Conservation (phyloP, 225 moss, liverwort and hornwort species). For the Pleurozium schreberi region DNA sequence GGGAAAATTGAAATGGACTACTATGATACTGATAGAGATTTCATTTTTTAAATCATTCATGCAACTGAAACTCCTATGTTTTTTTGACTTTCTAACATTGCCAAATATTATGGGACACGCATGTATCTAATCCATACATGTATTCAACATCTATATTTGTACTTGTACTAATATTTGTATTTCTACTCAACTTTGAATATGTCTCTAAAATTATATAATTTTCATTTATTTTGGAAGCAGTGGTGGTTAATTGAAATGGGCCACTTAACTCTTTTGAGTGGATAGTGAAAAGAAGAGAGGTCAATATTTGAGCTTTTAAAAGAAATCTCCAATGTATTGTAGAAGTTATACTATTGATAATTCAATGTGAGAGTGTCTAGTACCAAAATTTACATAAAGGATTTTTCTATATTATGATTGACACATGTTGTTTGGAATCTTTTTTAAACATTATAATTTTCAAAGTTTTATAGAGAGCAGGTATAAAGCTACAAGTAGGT, state of each 20-base stretch:
- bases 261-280: rapidly evolving
- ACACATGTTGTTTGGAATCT: not conserved
- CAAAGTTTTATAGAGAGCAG: not conserved
- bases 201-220: not conserved
- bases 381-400: not conserved
- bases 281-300: not conserved
- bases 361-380: not conserved
- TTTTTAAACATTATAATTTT: not conserved
- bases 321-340: not conserved
- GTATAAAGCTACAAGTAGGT: rapidly evolving
- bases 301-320: not conserved
- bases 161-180: not conserved
- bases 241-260: not conserved
- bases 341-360: not conserved
- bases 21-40: too few relatives aligned
- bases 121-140: rapidly evolving
- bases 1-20: too few relatives aligned
- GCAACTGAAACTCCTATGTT: too few relatives aligned
- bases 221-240: not conserved
- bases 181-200: too few relatives aligned
- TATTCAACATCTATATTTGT: not conserved
- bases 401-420: not conserved
- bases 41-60: not conserved
- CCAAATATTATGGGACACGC: not conserved
- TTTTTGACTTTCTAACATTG: too few relatives aligned